A percentile compares a stretch with the other conserved stretches of the same genome.
phyloP scores from a whole-genome alignment of 1,284 basidiomycete species.

The Trametes polyzona region DNA sequence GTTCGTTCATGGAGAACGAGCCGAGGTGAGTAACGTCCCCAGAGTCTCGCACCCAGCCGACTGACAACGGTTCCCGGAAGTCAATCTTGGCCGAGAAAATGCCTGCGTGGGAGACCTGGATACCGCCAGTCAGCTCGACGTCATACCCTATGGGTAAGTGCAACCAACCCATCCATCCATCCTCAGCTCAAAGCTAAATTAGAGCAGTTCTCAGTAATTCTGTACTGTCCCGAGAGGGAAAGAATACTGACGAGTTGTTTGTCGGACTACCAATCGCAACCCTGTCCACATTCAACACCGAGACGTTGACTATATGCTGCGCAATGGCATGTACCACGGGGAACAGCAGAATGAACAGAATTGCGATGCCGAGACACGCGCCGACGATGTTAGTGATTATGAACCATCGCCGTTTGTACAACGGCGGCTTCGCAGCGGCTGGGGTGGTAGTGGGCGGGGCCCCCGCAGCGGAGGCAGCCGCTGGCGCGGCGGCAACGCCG shows the following conservation, averaged over 20 bases:
- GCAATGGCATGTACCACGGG: slow-evolving; percentile 68
- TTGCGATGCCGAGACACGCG: slow-evolving; percentile 54
- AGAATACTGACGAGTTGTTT: slow-evolving; percentile 55
- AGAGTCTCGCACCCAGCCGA: slow-evolving; percentile 54
- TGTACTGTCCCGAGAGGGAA: background rate
- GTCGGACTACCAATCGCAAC: slow-evolving; percentile 53
- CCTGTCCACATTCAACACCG: slow-evolving; percentile 52
- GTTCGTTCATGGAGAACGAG: slow-evolving; percentile 46
- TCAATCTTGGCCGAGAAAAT: slow-evolving; percentile 60
- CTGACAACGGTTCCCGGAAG: slow-evolving; percentile 55
- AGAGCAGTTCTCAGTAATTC: background rate
- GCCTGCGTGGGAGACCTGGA: slow-evolving; percentile 60
- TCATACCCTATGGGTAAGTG: background rate
- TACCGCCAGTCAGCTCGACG: background rate
- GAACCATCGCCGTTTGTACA: slow-evolving; percentile 49
- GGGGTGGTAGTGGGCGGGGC: slow-evolving; percentile 6
- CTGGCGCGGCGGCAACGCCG: background rate
- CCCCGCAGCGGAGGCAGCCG: background rate
- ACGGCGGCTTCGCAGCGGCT: slow-evolving; percentile 21
- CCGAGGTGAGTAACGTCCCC: slow-evolving; percentile 50
- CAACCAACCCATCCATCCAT: slow-evolving; percentile 49
- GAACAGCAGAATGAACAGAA: slow-evolving; percentile 67
- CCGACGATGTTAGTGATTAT: slow-evolving; percentile 46
- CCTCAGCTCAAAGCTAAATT: slow-evolving; percentile 43
- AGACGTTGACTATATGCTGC: slow-evolving; percentile 61